Conservation (phyloP, 2,329 filamentous ascomycete genomes). For the Thermoascus crustaceus region DNA sequence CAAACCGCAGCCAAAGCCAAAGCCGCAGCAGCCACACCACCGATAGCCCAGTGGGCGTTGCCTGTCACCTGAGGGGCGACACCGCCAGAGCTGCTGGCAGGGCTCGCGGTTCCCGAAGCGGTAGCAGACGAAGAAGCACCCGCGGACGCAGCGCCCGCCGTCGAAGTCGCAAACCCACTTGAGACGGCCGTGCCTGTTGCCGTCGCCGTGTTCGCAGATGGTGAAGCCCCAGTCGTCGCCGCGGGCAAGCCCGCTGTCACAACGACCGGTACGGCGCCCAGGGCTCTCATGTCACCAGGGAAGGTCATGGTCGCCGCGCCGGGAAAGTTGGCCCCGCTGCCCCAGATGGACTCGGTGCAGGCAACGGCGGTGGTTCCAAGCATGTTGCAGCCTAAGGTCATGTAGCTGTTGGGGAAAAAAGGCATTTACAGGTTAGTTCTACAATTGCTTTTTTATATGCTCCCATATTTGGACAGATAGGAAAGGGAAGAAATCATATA, state of each 20-base stretch:
- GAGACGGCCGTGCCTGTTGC: background rate
- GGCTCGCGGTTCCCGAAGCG: conserved; percentile 1
- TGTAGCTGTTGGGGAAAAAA: too few relatives aligned
- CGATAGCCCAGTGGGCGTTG: conserved; percentile 7
- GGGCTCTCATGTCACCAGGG: background rate
- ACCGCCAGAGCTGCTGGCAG: conserved; percentile 4
- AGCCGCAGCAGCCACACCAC: conserved; percentile 8
- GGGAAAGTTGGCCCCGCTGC: conserved; percentile 1
- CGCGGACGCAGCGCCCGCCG: background rate
- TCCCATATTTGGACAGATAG: too few relatives aligned
- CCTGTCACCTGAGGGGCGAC: conserved; percentile 9
- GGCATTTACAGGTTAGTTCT: background rate
- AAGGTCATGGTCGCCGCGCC: conserved; percentile 2
- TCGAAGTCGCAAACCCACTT: too few relatives aligned
- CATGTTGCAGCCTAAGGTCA: too few relatives aligned
- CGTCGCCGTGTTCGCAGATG: background rate
- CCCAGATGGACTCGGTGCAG: conserved; percentile 3
- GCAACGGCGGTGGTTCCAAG: conserved; percentile 1
- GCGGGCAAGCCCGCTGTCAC: background rate
- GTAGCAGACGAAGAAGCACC: background rate
- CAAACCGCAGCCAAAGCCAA: conserved; percentile 8
- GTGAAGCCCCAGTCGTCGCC: conserved; percentile 4
- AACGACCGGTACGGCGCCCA: background rate
- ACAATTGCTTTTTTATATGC: too few relatives aligned
- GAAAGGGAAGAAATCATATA: too few relatives aligned